Base-by-base conservation (phyloP, 2,329 filamentous ascomycete species). In the Byssoonygena ceratinophila region DNA sequence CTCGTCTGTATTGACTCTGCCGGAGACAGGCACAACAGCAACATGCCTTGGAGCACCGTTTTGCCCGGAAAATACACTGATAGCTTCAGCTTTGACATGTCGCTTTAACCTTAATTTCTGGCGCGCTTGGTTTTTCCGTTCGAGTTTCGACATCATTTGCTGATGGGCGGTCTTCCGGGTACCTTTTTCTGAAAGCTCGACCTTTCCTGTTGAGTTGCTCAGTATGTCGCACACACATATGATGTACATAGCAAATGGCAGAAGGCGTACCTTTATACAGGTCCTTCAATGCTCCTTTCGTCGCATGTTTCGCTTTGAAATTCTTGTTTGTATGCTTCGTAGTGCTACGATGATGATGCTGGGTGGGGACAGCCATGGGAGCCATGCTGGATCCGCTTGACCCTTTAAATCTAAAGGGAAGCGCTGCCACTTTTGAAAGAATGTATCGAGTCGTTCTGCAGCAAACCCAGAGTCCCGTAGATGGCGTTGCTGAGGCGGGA, bases 91-190 rank as follows among this genome's bases (percentile, higher is more conserved):
- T 64, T 92, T 85, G 61, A 92, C 88, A 64, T 83, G 83, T 64
- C 89, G 82, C 71, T 97, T 96, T 60, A 82, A 76, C 57, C 85
- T 74, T 63, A 91, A 86, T 68, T 84, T 83, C 75, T 98, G 92
- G 70, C 91, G 91, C 61, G 88, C 87, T 74, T 94, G 88, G 70
- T 98, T 97, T 62, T 88, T 83, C 55, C 92, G 85, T 70, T 95
- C 89, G 68, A 98, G 80, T 72, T 97, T 98, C 54, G 89, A 94
- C 87, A 96, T 91, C 72, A 96, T 81, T 73, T 95, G 88, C 68
- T 98, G 92, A 68, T 95, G 88, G 52, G 87, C 87, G 14, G 91
- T 95, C 70, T 87, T 94, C 64, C 91, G 82, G 61, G 76, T 76
- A 56, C 84, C 83, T 62, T 78, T 81, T 65, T 94, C 86, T 63